Percentiles rank a stretch among this genome's conserved stretches.
phyloP scores from a whole-genome alignment of 139 green algal species.

The Chlorella sorokiniana region DNA sequence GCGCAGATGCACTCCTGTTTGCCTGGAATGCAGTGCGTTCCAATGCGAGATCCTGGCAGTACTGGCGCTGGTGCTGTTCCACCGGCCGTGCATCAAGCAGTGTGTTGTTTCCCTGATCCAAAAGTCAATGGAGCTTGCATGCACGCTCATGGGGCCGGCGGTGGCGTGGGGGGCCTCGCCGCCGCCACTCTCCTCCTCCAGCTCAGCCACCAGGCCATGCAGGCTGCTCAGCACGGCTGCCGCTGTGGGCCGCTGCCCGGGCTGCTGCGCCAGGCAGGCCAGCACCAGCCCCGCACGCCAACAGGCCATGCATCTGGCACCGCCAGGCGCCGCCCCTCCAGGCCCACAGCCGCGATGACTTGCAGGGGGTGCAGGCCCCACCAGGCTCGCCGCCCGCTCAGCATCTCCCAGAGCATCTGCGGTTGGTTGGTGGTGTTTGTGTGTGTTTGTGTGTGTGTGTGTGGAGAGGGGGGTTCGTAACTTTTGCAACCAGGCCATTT shows the following conservation, averaged over 20 bases:
- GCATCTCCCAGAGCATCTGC: neutral
- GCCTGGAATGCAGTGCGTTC: too few species aligned
- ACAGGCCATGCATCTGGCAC: neutral
- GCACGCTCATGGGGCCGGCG: too few species aligned
- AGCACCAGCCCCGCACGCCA: neutral
- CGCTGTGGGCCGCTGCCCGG: neutral
- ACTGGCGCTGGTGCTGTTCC: too few species aligned
- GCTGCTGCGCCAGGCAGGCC: neutral
- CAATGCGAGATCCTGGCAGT: too few species aligned
- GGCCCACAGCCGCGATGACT: neutral
- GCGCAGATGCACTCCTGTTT: too few species aligned
- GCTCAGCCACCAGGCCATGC: neutral
- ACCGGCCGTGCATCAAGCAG: too few species aligned
- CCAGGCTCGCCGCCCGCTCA: neutral
- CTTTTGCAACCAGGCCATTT: neutral
- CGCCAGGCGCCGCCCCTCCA: neutral
- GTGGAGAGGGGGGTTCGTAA: neutral
- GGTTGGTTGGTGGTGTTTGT: neutral
- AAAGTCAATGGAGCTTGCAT: too few species aligned
- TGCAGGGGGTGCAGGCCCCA: neutral
- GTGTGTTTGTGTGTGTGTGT: neutral
- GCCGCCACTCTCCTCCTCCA: neutral
- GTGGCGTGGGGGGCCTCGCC: neutral
- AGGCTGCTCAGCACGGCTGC: neutral
- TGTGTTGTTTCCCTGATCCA: too few species aligned